Evolutionary conservation across 768 basidiomycete genomes (phyloP), one percentile per base, ranked within the genome.

Genomic region (Leccinellum luteum): DNA sequence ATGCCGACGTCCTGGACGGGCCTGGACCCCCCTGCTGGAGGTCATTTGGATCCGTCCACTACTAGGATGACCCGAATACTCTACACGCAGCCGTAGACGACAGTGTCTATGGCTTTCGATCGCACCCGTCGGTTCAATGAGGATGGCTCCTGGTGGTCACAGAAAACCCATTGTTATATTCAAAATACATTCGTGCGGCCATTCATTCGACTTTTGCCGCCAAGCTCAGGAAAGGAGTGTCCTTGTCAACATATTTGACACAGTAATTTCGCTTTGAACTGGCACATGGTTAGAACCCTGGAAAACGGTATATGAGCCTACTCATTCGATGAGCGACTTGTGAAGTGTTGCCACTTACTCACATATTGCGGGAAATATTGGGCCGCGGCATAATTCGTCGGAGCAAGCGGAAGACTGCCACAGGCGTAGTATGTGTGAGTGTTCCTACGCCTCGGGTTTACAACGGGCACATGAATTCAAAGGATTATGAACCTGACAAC

Each of bases 141-240:
- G 69, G 68, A 12, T 72, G 74, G 14, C 71, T 68, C 48, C 55
- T 73, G 43, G n/a, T 17, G 2, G 35, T 38, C 48, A 13, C 43
- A 47, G 21, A 23, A 38, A 17, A 38, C 34, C 0, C 4, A 6
- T 12, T 6, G 15, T n/a, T 6, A 27, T 4, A 25, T 25, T 25
- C 25, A 25, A 25, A 4, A 28, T 6, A 28, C 28, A 28, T 28
- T 31, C 0, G 32, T 25, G 21, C 1, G 23, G 12, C 4, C 30
- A 56, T 15, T 48, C 51, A 3, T 66, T 68, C 35, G 17, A 38
- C 6, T 64, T 58, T 58, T 85, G 81, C 68, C 83, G 81, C 54
- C 44, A 76, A 59, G n/a, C 54, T 30, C 54, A 49, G 62, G 59
- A 54, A 50, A 19, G 23, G 31, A 17, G 10, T 10, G 4, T 27